These are phyloP conservation scores for Actinidia polygama DNA, from an alignment of 179 eudicot genomes.

Conservation along the genomic window DNA sequence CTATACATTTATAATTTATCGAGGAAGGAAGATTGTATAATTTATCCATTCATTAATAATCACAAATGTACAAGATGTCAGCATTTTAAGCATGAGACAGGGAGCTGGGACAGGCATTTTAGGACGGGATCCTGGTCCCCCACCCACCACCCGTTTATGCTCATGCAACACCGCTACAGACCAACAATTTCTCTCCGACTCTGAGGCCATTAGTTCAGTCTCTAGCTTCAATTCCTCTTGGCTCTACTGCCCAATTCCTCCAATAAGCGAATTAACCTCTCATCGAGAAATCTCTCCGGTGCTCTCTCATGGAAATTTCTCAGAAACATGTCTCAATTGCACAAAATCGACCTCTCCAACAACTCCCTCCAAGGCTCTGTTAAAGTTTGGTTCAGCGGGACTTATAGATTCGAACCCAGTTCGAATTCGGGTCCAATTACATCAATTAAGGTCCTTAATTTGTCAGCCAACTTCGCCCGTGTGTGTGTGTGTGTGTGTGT, in stretches of 20 bases:
- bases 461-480: conserved; percentile 69
- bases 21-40: too few species aligned
- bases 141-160: too few species aligned
- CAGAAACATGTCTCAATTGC: conserved; percentile 56
- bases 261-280: conserved; percentile 46
- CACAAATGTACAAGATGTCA: too few species aligned
- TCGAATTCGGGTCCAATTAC: conserved; percentile 27
- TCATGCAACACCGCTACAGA: conserved; percentile 54
- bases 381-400: conserved; percentile 56
- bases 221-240: conserved; percentile 56
- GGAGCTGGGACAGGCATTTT: too few species aligned
- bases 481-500: too few species aligned
- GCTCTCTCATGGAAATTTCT: conserved; percentile 69
- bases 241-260: conserved; percentile 38
- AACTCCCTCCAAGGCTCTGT: conserved; percentile 72
- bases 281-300: conserved; percentile 70
- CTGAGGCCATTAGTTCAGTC: conserved; percentile 74
- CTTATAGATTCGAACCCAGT: conserved; percentile 36
- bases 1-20: too few species aligned
- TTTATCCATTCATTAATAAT: too few species aligned
- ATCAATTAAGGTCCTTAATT: conserved; percentile 41
- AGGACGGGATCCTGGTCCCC: too few species aligned
- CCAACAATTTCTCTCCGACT: conserved; percentile 33
- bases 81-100: too few species aligned
- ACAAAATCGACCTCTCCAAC: conserved; percentile 65